Conservation (phyloP, 257 asterid genomes). For the Echium plantagineum region DNA sequence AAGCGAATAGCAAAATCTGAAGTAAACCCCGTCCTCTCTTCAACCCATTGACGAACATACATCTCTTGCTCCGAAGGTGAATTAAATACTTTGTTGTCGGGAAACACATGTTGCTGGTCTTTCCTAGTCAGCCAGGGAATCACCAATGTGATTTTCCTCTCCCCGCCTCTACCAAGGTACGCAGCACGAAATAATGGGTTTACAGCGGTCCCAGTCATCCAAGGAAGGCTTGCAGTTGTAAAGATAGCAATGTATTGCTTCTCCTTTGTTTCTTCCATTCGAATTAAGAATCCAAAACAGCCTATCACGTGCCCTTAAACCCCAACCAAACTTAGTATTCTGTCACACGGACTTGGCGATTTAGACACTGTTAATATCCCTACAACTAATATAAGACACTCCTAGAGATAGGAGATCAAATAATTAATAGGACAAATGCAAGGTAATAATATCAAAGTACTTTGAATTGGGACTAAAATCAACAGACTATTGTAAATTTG, state of each 20-base stretch:
- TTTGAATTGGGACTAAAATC: neutral
- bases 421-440: too few species aligned
- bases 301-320: too few species aligned
- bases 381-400: neutral
- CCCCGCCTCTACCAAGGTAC: conserved; percentile 1
- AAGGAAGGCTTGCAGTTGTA: conserved; percentile 13
- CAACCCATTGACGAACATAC: conserved; percentile 77
- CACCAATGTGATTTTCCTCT: conserved; percentile 7
- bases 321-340: too few species aligned
- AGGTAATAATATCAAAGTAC: too few species aligned
- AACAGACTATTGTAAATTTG: neutral
- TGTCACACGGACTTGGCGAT: neutral
- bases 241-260: conserved; percentile 1
- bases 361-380: neutral
- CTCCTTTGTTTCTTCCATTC: neutral
- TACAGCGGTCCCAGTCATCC: conserved; percentile 14
- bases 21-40: conserved; percentile 60
- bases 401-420: too few species aligned
- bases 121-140: conserved; percentile 7
- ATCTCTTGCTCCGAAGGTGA: conserved; percentile 74
- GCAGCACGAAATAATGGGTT: conserved; percentile 11
- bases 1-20: conserved; percentile 48
- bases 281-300: neutral
- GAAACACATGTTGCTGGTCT: conserved; percentile 19
- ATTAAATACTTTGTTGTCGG: conserved; percentile 55